Evolutionary conservation across 2,329 filamentous ascomycete species (phyloP).

Genomic region (Penicillium sp.): DNA sequence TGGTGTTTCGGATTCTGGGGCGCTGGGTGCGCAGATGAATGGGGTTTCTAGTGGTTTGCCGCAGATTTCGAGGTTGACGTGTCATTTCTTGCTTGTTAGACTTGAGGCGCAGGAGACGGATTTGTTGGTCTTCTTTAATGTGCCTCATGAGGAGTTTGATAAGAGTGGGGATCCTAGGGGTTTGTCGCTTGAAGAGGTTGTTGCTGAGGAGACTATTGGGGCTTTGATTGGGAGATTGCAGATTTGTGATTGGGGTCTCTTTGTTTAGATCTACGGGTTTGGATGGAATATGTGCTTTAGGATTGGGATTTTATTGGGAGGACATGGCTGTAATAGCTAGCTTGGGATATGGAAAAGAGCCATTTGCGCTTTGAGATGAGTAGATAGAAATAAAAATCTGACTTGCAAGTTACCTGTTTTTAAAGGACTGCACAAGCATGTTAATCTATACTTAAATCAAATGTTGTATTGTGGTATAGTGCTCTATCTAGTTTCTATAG

Average conservation of each 20-base stretch:
- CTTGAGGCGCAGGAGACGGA: slow-evolving; percentile 75
- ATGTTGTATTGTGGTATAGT: not conserved
- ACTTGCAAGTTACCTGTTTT: not conserved
- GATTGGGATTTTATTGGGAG: not conserved
- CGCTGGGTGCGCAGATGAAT: not conserved
- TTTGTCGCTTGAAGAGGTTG: slow-evolving; percentile 63
- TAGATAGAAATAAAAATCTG: not conserved
- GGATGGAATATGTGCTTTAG: not conserved
- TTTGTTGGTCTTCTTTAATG: slow-evolving; percentile 80
- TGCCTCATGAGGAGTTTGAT: slow-evolving; percentile 75
- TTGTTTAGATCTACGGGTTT: slow-evolving; percentile 40
- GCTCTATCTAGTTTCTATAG: slow-evolving; percentile 1
- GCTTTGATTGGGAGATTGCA: slow-evolving; percentile 69
- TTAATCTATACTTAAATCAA: not conserved
- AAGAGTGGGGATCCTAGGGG: slow-evolving; percentile 67
- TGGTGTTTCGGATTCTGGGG: not conserved
- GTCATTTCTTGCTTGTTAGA: slow-evolving; percentile 73
- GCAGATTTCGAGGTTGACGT: slow-evolving; percentile 53
- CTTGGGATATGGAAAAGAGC: not conserved
- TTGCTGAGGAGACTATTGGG: slow-evolving; percentile 33
- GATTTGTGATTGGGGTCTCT: slow-evolving; percentile 77
- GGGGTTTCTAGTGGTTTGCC: not conserved
- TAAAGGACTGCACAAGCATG: not conserved
- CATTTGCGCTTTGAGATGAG: not conserved
- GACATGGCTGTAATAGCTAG: not conserved